A percentile compares a stretch with the other conserved stretches of the same genome.
Evolutionary conservation across 1,284 basidiomycete genomes (phyloP).

Genomic region (Cryptococcus deneoformans): DNA sequence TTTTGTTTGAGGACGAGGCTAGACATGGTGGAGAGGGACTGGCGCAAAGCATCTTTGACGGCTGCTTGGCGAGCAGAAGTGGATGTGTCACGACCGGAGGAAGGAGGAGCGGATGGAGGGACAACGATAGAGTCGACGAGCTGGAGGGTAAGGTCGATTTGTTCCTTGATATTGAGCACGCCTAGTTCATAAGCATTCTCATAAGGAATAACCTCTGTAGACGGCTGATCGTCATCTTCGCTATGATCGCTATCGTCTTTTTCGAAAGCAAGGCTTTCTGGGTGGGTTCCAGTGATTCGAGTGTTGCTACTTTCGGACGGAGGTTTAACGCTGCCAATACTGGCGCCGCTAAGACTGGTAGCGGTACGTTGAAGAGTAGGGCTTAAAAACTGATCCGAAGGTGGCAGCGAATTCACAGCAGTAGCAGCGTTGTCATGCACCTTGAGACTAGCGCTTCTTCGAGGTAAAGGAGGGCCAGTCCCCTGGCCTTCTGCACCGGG

Average conservation of each 20-base stretch:
- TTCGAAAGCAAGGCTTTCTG: slow-evolving; percentile 26
- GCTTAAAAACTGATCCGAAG: slow-evolving; percentile 38
- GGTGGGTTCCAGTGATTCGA: slow-evolving; percentile 5
- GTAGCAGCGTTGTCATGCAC: slow-evolving; percentile 14
- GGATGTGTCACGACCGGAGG: slow-evolving; percentile 3
- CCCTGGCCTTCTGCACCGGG: slow-evolving; percentile 5
- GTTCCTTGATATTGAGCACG: slow-evolving; percentile 70
- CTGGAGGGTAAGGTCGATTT: slow-evolving; percentile 73
- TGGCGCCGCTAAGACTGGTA: slow-evolving; percentile 51
- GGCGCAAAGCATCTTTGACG: slow-evolving; percentile 60
- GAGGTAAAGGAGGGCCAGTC: slow-evolving; percentile 8
- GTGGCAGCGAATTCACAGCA: slow-evolving; percentile 25
- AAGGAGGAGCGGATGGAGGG: slow-evolving; percentile 33
- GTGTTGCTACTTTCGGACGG: slow-evolving; percentile 31
- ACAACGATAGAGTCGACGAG: slow-evolving; percentile 59
- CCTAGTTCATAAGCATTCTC: slow-evolving; percentile 67
- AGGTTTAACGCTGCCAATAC: slow-evolving; percentile 3
- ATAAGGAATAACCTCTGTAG: slow-evolving; percentile 58
- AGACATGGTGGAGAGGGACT: slow-evolving; percentile 62
- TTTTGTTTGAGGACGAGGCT: slow-evolving; percentile 66
- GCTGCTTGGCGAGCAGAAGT: slow-evolving; percentile 51
- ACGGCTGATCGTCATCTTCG: slow-evolving; percentile 2
- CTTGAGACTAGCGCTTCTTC: slow-evolving; percentile 21
- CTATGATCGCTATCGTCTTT: slow-evolving; percentile 19
- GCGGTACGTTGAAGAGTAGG: slow-evolving; percentile 43